Base-by-base conservation (phyloP, 2,329 filamentous ascomycete species). In the Monosporascus sp. region DNA sequence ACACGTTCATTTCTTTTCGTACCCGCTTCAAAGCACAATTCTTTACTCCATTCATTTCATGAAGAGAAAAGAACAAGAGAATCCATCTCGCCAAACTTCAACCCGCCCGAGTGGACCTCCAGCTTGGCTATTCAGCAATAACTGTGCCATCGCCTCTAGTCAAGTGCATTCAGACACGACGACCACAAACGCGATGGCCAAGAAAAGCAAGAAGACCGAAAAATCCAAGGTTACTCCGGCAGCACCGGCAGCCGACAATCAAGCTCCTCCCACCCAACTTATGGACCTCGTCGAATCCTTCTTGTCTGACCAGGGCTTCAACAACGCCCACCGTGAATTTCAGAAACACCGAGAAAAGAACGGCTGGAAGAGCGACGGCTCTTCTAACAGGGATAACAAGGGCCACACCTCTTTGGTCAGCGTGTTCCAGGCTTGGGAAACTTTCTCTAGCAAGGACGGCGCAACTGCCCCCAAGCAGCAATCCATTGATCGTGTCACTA, bases 251-350 rank as follows among this genome's bases (percentile, higher is more conserved):
- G 51, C 59, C 14, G 41, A 55, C 45, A 47, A 51, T 50, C 54
- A 69, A 27, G 67, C 73, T 47, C 77, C 82, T 26, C 79, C 86
- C 5, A 70, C 79, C 27, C 79, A 87, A 68, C 74, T 91, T 37
- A 74, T 91, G 65, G 81, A 84, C 56, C 74, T 90, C 17, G 79
- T 91, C 62, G 83, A 83, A 57, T 71, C 73, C 22, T 91, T 91
- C 69, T 76, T 91, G 49, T 77, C 78, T 43, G 79, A 86, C 46
- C 79, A 87, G 67, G 80, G 83, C n/a, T 87, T 89, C 63, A 69
- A 76, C 48, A 76, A 77, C 54, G 82, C 87, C 46, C 81, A 80
- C 64, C 73, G 77, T 55, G 80, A 82, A 5, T 86, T 91, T 64
- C 75, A 77, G 61, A 82, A 85, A 66, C 84, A 90, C 65, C 76